phyloP scores from a whole-genome alignment of 768 basidiomycete species.

The Mycena filopes region DNA sequence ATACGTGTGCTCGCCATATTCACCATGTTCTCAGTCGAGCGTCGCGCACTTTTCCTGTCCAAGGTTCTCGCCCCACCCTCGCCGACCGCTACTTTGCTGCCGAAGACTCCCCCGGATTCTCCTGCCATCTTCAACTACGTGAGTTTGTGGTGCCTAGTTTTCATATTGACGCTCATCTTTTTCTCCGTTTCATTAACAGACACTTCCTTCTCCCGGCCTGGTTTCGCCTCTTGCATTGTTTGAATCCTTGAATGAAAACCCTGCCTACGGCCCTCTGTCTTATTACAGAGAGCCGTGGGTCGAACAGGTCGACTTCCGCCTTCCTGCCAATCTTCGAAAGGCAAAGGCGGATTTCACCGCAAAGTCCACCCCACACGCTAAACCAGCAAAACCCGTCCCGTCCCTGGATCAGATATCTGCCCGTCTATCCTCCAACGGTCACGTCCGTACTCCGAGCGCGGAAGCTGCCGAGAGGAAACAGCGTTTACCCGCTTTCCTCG shows the following conservation, averaged over 20 bases:
- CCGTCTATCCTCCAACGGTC: constrained; percentile 57
- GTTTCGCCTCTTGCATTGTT: constrained; percentile 71
- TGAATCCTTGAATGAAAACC: constrained; percentile 56
- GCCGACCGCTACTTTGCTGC: constrained; percentile 63
- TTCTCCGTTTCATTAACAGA: constrained; percentile 26
- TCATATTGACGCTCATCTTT: not conserved
- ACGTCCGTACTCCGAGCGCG: constrained; percentile 40
- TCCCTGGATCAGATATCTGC: constrained; percentile 84
- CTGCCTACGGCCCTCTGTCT: constrained; percentile 37
- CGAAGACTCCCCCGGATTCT: constrained; percentile 77
- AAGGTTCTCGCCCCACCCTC: constrained; percentile 77
- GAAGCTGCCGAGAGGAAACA: constrained; percentile 32
- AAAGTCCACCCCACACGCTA: constrained; percentile 19
- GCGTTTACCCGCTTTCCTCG: constrained; percentile 36
- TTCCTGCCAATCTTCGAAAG: constrained; percentile 41
- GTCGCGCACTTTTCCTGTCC: constrained; percentile 80
- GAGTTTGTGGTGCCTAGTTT: not conserved
- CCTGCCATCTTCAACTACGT: constrained; percentile 73
- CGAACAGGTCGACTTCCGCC: constrained; percentile 73
- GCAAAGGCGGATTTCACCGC: constrained; percentile 33
- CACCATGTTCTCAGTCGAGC: constrained; percentile 60
- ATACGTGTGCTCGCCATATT: not conserved
- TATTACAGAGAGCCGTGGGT: constrained; percentile 61
- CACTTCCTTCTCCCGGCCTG: constrained; percentile 75
- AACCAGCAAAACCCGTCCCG: constrained; percentile 53